Evolutionary conservation across 345 rosid genomes (phyloP).

Genomic region (Aquilaria malaccensis): DNA sequence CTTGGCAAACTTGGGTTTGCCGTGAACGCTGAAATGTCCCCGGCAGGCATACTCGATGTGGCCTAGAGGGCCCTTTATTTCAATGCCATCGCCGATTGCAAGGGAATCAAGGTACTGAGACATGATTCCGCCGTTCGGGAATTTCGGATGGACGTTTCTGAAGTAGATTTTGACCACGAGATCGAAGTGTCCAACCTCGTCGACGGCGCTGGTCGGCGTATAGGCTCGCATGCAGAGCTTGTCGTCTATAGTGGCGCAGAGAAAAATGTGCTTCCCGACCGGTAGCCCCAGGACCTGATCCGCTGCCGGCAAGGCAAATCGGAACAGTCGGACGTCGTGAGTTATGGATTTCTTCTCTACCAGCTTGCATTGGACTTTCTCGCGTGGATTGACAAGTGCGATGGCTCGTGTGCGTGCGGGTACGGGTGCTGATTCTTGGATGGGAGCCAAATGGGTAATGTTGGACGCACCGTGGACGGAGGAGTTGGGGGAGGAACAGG

Average conservation of each 20-base stretch:
- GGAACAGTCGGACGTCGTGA: slow-evolving; percentile 56
- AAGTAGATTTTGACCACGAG: slow-evolving; percentile 74
- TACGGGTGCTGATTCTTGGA: slow-evolving; percentile 38
- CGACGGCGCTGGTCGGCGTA: slow-evolving; percentile 63
- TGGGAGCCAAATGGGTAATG: slow-evolving; percentile 40
- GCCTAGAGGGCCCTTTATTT: slow-evolving; percentile 87
- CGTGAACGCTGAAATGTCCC: slow-evolving; percentile 66
- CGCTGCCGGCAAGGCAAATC: slow-evolving; percentile 63
- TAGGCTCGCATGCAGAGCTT: slow-evolving; percentile 87
- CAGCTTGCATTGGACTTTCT: slow-evolving; percentile 74
- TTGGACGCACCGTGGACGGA: slow-evolving; percentile 61
- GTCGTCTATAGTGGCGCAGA: slow-evolving; percentile 56
- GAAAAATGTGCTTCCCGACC: slow-evolving; percentile 75
- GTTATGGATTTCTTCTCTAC: slow-evolving; percentile 62
- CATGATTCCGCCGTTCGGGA: slow-evolving; percentile 84
- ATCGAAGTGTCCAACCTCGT: slow-evolving; percentile 70
- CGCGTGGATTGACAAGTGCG: slow-evolving; percentile 70
- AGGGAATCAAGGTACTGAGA: slow-evolving; percentile 73
- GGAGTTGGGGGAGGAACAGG: slow-evolving; percentile 49
- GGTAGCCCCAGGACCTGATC: slow-evolving; percentile 75
- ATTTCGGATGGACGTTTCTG: slow-evolving; percentile 68
- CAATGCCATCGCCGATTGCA: slow-evolving; percentile 45
- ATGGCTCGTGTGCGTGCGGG: slow-evolving; percentile 23
- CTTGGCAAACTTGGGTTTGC: slow-evolving; percentile 67
- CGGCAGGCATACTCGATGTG: slow-evolving; percentile 73